Conservation (phyloP, 2,329 filamentous ascomycete genomes). For the Trichoderma sp. region DNA sequence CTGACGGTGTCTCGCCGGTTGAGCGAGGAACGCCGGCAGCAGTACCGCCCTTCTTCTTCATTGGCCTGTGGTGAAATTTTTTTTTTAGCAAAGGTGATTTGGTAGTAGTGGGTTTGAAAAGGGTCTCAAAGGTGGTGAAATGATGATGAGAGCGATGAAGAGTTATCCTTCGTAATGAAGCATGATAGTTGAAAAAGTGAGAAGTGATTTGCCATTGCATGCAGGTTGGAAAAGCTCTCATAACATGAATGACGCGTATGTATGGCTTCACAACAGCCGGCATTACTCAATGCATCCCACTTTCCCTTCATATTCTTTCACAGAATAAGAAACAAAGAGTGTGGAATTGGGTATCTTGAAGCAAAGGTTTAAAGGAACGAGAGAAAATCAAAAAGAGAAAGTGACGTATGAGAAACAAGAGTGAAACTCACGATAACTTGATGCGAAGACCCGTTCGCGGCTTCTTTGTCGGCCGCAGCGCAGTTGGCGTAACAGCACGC, state of each 20-base stretch:
- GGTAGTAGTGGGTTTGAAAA: background rate
- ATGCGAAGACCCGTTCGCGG: constrained; percentile 63
- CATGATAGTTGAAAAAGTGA: background rate
- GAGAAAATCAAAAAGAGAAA: background rate
- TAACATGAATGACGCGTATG: background rate
- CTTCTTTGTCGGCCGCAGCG: constrained; percentile 60
- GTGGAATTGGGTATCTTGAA: background rate
- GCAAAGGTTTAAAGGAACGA: background rate
- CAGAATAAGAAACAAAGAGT: background rate
- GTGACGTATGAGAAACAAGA: background rate
- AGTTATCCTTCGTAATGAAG: background rate
- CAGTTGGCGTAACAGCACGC: constrained; percentile 61
- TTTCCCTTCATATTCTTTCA: background rate
- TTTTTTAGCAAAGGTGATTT: constrained; percentile 1
- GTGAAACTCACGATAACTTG: constrained; percentile 64
- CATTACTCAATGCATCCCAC: background rate
- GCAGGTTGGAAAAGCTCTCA: background rate
- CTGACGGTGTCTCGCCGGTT: constrained; percentile 65
- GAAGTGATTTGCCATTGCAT: background rate
- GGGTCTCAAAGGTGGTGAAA: background rate
- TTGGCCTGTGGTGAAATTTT: constrained; percentile 53
- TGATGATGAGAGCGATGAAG: background rate
- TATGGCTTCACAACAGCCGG: background rate
- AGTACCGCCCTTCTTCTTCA: constrained; percentile 70
- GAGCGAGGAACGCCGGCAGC: constrained; percentile 68